Evolutionary conservation across 169 alveolate species (phyloP), one percentile per base, ranked within the genome.

Genomic region (Toxoplasma gondii): DNA sequence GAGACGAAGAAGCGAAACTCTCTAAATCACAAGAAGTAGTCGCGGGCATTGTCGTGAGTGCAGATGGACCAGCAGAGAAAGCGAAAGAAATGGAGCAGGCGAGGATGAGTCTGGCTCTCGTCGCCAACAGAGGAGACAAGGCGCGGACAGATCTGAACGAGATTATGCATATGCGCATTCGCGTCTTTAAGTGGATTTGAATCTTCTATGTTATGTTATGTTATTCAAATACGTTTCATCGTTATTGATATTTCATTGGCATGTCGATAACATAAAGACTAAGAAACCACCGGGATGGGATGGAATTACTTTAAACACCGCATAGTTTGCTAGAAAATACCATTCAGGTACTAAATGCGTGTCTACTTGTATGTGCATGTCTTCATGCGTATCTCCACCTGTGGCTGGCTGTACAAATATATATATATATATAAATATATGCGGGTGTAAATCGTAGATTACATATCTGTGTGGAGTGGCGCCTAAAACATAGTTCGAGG

Each of bases 1-100:
- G 94, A 34, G 94, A 94, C 45, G 88, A 81, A 34, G 69, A 82
- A n/a, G 80, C 53, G 64, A 93, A 93, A 34, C 88, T 93, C n/a
- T 88, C 94, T 12, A 78, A 69, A 0, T n/a, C 84, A 29, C 81
- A 93, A 54, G 95, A 93, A 70, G 74, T 88, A 36, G 34, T n/a
- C 74, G 83, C 93, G 24, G 95, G 95, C 38, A 83, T 88, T 39
- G 36, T 93, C 44, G 95, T 93, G 58, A 49, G 58, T 49, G 4
- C 58, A 49, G 80, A 69, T 4, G 31, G 9, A 69, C 7, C 7
- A 9, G 81, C 81, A 69, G 36, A 2, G 81, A 29, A 69, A 69
- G 81, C 31, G 5, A 17, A 29, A 29, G 58, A 4, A 12, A 49
- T 4, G 12, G 58, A 49, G 22, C 4, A 12, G 12, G 58, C 4